Percentiles rank a stretch among this genome's conserved stretches.
These are phyloP conservation scores for Phyllosticta citriasiana DNA, from an alignment of 2,329 filamentous ascomycete genomes.

Conservation along the genomic window DNA sequence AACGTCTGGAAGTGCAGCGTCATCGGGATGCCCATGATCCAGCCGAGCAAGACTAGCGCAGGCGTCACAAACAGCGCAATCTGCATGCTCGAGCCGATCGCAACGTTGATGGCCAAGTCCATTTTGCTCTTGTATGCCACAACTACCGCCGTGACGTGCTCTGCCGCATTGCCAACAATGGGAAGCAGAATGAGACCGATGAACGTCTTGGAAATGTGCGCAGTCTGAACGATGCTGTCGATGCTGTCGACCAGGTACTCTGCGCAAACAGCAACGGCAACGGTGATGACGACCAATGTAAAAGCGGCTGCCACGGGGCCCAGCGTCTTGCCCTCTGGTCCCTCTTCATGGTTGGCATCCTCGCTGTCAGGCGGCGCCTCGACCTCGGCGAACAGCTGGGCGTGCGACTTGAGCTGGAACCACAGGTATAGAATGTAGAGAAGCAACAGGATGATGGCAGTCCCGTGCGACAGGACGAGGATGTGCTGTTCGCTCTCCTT, in stretches of 20 bases:
- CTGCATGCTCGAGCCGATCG: slow-evolving; percentile 45
- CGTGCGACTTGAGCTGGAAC: slow-evolving; percentile 45
- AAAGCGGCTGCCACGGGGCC: slow-evolving; percentile 36
- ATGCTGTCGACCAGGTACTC: slow-evolving; percentile 46
- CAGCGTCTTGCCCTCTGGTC: slow-evolving; percentile 32
- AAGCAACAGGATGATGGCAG: slow-evolving; percentile 43
- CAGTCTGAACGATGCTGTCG: slow-evolving; percentile 42
- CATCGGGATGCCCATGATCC: slow-evolving; percentile 44
- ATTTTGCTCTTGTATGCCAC: slow-evolving; percentile 49
- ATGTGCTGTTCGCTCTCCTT: slow-evolving; percentile 34
- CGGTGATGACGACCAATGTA: slow-evolving; percentile 37
- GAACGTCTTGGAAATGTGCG: slow-evolving; percentile 45
- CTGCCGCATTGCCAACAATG: slow-evolving; percentile 48
- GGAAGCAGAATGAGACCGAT: slow-evolving; percentile 47
- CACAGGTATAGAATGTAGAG: slow-evolving; percentile 46
- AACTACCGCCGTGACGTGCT: slow-evolving; percentile 46
- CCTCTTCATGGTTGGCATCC: slow-evolving; percentile 19
- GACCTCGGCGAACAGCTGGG: slow-evolving; percentile 37
- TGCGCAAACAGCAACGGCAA: slow-evolving; percentile 42
- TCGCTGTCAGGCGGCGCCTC: slow-evolving; percentile 16
- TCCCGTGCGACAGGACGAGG: slow-evolving; percentile 42
- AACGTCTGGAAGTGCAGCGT: slow-evolving; percentile 78
- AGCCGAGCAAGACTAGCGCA: slow-evolving; percentile 47
- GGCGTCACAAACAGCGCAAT: slow-evolving; percentile 50
- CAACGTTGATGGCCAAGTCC: slow-evolving; percentile 47